These are phyloP conservation scores for Wakefieldia striispora DNA, from an alignment of 768 basidiomycete species.

Conservation along the genomic window DNA sequence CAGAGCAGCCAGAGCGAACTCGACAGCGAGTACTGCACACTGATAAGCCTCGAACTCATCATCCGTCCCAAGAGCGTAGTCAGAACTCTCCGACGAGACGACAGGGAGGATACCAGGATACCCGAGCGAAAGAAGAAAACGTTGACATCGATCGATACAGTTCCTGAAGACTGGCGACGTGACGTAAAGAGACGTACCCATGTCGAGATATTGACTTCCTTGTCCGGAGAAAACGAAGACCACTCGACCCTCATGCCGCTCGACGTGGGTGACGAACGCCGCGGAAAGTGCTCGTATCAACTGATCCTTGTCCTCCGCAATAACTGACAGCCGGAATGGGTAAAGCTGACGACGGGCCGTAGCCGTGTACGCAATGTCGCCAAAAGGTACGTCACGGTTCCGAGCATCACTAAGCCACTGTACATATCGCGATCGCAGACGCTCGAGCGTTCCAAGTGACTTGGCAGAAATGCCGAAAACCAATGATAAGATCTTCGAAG, in stretches of 20 bases:
- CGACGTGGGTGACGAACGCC: slow-evolving; percentile 33
- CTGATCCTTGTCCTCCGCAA: slow-evolving; percentile 43
- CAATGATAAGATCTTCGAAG: slow-evolving; percentile 22
- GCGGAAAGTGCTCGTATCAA: slow-evolving; percentile 44
- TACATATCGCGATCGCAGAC: slow-evolving; percentile 46
- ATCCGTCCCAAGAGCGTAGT: slow-evolving; percentile 19
- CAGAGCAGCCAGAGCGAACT: slow-evolving; percentile 58
- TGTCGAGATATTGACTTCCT: slow-evolving; percentile 63
- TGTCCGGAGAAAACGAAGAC: slow-evolving; percentile 77
- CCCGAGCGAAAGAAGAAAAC: slow-evolving; percentile 44
- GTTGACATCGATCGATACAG: slow-evolving; percentile 59
- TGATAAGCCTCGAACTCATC: slow-evolving; percentile 50
- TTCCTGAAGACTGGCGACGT: slow-evolving; percentile 46
- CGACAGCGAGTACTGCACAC: slow-evolving; percentile 55
- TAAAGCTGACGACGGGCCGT: slow-evolving; percentile 65
- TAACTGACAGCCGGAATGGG: slow-evolving; percentile 49
- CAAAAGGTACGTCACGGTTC: slow-evolving; percentile 28
- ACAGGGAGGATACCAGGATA: slow-evolving; percentile 50
- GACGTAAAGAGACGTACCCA: slow-evolving; percentile 58
- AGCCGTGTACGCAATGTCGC: slow-evolving; percentile 63
- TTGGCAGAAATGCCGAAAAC: slow-evolving; percentile 67
- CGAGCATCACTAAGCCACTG: slow-evolving; percentile 42
- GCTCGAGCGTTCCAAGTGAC: slow-evolving; percentile 43
- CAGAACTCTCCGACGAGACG: slow-evolving; percentile 31
- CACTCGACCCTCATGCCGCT: slow-evolving; percentile 31